Evolutionary conservation across 495 filamentous ascomycete species (phyloP).

Genomic region (Viridothelium virens): DNA sequence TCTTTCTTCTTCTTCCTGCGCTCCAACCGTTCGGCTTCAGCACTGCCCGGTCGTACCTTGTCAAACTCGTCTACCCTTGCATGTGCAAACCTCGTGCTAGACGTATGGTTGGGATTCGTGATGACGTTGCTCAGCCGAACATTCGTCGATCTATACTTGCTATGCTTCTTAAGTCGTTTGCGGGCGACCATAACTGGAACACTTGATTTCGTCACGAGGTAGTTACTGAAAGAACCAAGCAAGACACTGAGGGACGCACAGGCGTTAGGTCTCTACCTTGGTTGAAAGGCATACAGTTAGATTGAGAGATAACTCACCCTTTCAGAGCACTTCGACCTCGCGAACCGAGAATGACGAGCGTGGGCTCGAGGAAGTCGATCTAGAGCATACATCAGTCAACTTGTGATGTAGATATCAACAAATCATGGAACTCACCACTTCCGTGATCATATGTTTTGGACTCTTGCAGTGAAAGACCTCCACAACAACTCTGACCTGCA

Average conservation of each 20-base stretch:
- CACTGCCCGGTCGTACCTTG: not conserved
- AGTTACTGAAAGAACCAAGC: constrained; percentile 92
- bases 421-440: constrained; percentile 33
- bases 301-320: constrained; percentile 53
- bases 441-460: constrained; percentile 50
- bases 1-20: constrained; percentile 3
- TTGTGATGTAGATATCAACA: constrained; percentile 18
- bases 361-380: constrained; percentile 87
- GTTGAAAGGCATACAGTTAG: not conserved
- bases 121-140: constrained; percentile 5
- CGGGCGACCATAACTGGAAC: constrained; percentile 58
- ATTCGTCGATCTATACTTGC: constrained; percentile 21
- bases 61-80: constrained; percentile 3
- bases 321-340: constrained; percentile 85
- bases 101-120: not conserved
- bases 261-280: not conserved
- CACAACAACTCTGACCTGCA: constrained; percentile 85
- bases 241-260: constrained; percentile 50
- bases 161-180: constrained; percentile 37
- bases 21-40: not conserved
- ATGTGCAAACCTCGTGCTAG: constrained; percentile 5
- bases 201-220: constrained; percentile 88
- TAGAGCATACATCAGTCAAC: constrained; percentile 26
- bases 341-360: constrained; percentile 87
- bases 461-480: constrained; percentile 98